Evolutionary conservation across 78 protist genomes (phyloP), one percentile per base, ranked within the genome.

Genomic region (Guillardia theta): DNA sequence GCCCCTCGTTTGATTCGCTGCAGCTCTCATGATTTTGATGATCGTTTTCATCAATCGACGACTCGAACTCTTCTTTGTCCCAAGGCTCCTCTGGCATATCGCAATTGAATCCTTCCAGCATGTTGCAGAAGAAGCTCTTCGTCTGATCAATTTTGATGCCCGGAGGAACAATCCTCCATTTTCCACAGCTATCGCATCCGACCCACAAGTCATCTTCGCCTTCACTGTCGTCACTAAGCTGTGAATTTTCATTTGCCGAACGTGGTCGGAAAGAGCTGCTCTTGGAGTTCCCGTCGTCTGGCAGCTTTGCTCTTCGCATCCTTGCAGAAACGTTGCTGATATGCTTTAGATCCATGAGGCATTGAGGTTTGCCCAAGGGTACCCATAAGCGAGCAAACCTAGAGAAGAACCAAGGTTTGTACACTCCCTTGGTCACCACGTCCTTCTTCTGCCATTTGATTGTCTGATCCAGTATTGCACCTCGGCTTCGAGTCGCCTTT

Each of bases 361-460:
- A 70, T 6, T 70, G 83, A 1, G 83, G 83, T 6, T 70, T 70
- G 83, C 83, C 83, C 36, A 70, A 43, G 27, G 83, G 83, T 36
- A 70, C 36, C 36, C 83, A 24, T 10, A 12, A 22, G 36, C 22
- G 9, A 24, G 83, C 83, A 24, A 70, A 70, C 8, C 83, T 24
- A 15, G 83, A 33, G 83, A 70, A 70, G 36, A 70, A 70, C 83
- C 83, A 70, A 1, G 83, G 83, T 43, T 70, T 70, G 83, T 70
- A 70, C 8, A 22, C 21, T 24, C 83, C 83, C 36, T 70, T 70
- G 41, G 83, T 33, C 41, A 70, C 83, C 6, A 70, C 83, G 41
- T 70, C 83, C 41, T 70, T 70, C 83, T 70, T 70, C 22, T 70
- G 45, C 83, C 83, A 70, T 12, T 24, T 12, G 36, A 43, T 10